These are phyloP conservation scores for Antrodiella citrinella DNA, from an alignment of 768 basidiomycete genomes.

Conservation along the genomic window DNA sequence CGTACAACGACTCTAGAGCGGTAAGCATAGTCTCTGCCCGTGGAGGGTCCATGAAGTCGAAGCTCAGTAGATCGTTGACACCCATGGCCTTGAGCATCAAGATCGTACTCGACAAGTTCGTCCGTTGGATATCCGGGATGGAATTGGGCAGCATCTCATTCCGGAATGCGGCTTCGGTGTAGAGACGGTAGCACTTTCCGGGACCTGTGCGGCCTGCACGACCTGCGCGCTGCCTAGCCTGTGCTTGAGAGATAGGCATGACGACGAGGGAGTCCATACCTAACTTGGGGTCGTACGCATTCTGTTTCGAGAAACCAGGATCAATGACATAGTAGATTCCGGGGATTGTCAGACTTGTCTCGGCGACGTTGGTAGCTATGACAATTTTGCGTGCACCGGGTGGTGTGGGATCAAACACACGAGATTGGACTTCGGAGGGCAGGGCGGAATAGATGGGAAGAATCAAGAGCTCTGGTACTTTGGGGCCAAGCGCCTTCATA, in stretches of 20 bases:
- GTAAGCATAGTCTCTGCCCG: constrained; percentile 96
- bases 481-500: constrained; percentile 98
- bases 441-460: constrained; percentile 97
- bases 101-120: constrained; percentile 88
- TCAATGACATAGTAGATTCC: constrained; percentile 99
- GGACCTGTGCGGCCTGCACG: constrained; percentile 98
- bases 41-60: constrained; percentile 99
- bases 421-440: constrained; percentile 95
- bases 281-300: constrained; percentile 92
- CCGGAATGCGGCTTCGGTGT: constrained; percentile 95
- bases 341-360: constrained; percentile 96
- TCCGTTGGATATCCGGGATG: constrained; percentile 96
- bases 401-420: constrained; percentile 96
- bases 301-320: constrained; percentile 98
- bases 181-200: constrained; percentile 96
- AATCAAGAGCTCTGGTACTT: constrained; percentile 95
- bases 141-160: constrained; percentile 99
- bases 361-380: constrained; percentile 98
- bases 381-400: constrained; percentile 98
- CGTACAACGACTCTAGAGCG: constrained; percentile 89
- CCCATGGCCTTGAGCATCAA: constrained; percentile 98
- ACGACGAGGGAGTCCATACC: constrained; percentile 99
- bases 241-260: constrained; percentile 98
- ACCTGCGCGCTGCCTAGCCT: constrained; percentile 91
- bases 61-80: constrained; percentile 93